Evolutionary conservation across 371 early-diverging fungal genomes (phyloP).

Genomic region (Pancytospora philotis): DNA sequence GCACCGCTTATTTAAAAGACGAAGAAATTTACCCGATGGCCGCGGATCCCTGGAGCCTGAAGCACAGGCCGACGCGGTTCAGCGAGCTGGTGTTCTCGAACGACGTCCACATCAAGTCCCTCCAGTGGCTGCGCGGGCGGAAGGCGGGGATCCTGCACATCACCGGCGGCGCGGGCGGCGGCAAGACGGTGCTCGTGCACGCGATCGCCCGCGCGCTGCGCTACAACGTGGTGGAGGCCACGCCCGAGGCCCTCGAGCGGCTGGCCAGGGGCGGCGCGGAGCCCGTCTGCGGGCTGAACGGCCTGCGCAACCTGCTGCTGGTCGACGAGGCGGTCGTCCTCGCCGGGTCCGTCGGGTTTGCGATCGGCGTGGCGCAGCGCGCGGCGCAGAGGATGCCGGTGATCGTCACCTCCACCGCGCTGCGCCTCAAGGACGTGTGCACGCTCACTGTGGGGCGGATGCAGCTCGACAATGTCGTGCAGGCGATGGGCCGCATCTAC

Average conservation of each 20-base stretch:
- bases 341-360: too few species aligned
- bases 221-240: background rate
- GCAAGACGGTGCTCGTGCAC: background rate
- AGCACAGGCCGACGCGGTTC: background rate
- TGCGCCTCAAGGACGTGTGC: background rate
- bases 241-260: background rate
- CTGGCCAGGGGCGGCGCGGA: background rate
- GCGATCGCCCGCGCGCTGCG: background rate
- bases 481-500: background rate
- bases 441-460: background rate
- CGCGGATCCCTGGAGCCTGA: background rate
- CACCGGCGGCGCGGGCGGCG: background rate
- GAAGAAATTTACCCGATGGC: background rate
- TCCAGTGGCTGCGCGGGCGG: background rate
- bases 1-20: too few species aligned
- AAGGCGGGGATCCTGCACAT: background rate
- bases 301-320: background rate
- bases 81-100: background rate
- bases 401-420: background rate
- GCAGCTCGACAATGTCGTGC: background rate
- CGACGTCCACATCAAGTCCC: background rate
- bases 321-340: background rate
- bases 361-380: too few species aligned
- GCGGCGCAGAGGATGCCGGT: background rate
- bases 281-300: background rate